Percentiles rank a stretch among this genome's conserved stretches.
Evolutionary conservation across 1,284 basidiomycete genomes (phyloP).

Genomic region (Rhodotorula sp.): DNA sequence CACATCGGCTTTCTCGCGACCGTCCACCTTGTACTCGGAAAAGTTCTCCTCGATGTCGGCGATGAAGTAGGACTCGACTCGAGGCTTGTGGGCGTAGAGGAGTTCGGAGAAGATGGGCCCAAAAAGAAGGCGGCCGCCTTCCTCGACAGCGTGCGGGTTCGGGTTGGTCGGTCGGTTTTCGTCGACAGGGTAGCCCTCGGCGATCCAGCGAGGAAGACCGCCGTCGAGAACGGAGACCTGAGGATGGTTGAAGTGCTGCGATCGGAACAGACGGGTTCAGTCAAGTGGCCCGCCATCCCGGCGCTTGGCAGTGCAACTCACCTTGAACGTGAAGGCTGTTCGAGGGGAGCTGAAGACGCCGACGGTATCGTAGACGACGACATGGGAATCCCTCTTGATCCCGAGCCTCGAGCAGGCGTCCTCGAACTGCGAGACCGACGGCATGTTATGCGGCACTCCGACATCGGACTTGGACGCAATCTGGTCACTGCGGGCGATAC

Average conservation of each 20-base stretch:
- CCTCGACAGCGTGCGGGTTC: slow-evolving; percentile 27
- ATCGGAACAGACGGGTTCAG: background rate
- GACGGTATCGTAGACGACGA: slow-evolving; percentile 83
- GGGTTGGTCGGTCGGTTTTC: slow-evolving; percentile 22
- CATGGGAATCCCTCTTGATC: slow-evolving; percentile 71
- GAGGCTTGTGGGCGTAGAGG: slow-evolving; percentile 27
- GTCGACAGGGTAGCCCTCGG: slow-evolving; percentile 66
- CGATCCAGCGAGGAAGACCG: slow-evolving; percentile 79
- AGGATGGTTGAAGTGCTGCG: slow-evolving; percentile 71
- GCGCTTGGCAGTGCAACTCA: slow-evolving; percentile 39
- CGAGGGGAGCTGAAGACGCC: slow-evolving; percentile 88
- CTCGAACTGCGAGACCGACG: slow-evolving; percentile 68
- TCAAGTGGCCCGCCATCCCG: background rate
- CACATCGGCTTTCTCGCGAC: slow-evolving; percentile 34
- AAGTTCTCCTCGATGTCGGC: slow-evolving; percentile 32
- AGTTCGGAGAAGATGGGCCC: slow-evolving; percentile 27
- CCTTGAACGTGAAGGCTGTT: slow-evolving; percentile 85
- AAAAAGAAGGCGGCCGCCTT: slow-evolving; percentile 1
- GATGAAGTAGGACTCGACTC: slow-evolving; percentile 37
- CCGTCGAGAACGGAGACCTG: slow-evolving; percentile 84
- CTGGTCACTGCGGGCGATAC: slow-evolving; percentile 14
- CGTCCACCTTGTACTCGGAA: slow-evolving; percentile 33
- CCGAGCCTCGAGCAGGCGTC: slow-evolving; percentile 72
- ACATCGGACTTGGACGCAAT: slow-evolving; percentile 67
- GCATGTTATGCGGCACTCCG: slow-evolving; percentile 92